Conservation (phyloP, 805 yeast species). For the Sugiyamaella lignohabitans region DNA sequence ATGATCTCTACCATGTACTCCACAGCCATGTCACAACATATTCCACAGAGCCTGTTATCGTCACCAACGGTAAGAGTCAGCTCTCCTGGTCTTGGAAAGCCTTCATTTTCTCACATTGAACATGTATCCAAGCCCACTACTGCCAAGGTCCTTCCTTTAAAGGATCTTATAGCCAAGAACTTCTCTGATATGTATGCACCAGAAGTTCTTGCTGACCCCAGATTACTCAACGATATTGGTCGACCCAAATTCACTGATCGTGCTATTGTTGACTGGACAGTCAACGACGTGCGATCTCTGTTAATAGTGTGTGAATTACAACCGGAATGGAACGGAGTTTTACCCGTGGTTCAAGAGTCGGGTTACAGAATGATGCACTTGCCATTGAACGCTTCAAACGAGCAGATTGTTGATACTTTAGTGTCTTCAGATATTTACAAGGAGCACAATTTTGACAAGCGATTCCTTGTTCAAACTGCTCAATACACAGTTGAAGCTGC, state of each 20-base stretch:
- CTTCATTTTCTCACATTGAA: slow-evolving; percentile 10
- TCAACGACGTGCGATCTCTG: slow-evolving; percentile 62
- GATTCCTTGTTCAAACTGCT: slow-evolving; percentile 55
- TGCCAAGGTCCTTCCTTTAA: slow-evolving; percentile 1
- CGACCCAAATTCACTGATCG: slow-evolving; percentile 59
- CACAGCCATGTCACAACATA: not conserved
- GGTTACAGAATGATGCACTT: slow-evolving; percentile 44
- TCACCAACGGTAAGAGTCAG: not conserved
- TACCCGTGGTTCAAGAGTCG: slow-evolving; percentile 37
- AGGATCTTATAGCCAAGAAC: slow-evolving; percentile 1
- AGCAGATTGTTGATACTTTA: slow-evolving; percentile 41
- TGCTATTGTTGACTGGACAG: slow-evolving; percentile 60
- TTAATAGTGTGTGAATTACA: slow-evolving; percentile 45
- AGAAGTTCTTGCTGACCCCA: slow-evolving; percentile 43
- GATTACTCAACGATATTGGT: slow-evolving; percentile 30
- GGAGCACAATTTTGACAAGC: slow-evolving; percentile 52
- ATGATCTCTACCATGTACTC: not conserved
- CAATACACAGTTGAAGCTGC: slow-evolving; percentile 54
- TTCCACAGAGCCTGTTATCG: not conserved
- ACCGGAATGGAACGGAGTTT: slow-evolving; percentile 50
- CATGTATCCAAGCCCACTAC: not conserved
- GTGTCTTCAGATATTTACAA: slow-evolving; percentile 57
- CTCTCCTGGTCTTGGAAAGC: slow-evolving; percentile 1
- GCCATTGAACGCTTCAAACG: slow-evolving; percentile 48
- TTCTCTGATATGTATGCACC: slow-evolving; percentile 54